phyloP scores from a whole-genome alignment of 176 grass and related monocot species.

The Ensete ventricosum region DNA sequence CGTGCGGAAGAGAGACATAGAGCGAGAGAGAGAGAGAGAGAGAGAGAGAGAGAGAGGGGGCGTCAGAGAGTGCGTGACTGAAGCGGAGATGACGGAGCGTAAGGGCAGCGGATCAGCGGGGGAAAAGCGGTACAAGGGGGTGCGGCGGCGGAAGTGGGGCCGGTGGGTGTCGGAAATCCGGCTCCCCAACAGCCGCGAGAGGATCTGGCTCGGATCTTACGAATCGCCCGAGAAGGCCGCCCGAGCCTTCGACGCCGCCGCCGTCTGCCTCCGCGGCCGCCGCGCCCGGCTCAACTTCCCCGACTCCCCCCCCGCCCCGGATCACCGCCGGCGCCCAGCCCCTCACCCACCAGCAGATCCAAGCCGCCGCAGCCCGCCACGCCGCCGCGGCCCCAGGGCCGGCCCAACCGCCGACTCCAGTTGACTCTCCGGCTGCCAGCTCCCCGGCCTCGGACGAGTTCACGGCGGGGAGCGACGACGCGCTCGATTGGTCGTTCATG shows the following conservation, averaged over 20 bases:
- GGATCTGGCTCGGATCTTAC: constrained; percentile 15
- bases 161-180: constrained; percentile 18
- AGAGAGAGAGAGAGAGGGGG: too few species aligned
- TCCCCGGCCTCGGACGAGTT: not conserved
- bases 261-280: constrained; percentile 8
- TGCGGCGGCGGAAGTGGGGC: constrained; percentile 5
- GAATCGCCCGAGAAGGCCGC: constrained; percentile 8
- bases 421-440: too few species aligned
- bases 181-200: constrained; percentile 6
- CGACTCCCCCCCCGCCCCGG: not conserved
- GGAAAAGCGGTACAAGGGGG: not conserved
- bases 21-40: too few species aligned
- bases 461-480: too few species aligned
- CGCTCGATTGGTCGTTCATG: constrained; percentile 4
- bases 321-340: not conserved
- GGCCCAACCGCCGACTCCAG: too few species aligned
- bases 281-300: constrained; percentile 12
- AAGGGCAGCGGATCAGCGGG: not conserved
- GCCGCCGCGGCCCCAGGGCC: not conserved
- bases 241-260: constrained; percentile 9
- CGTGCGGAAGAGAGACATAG: too few species aligned
- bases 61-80: too few species aligned
- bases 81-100: not conserved
- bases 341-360: not conserved
- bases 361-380: constrained; percentile 3